Evolutionary conservation across 257 asterid genomes (phyloP).

Genomic region (Solanum habrochaites): DNA sequence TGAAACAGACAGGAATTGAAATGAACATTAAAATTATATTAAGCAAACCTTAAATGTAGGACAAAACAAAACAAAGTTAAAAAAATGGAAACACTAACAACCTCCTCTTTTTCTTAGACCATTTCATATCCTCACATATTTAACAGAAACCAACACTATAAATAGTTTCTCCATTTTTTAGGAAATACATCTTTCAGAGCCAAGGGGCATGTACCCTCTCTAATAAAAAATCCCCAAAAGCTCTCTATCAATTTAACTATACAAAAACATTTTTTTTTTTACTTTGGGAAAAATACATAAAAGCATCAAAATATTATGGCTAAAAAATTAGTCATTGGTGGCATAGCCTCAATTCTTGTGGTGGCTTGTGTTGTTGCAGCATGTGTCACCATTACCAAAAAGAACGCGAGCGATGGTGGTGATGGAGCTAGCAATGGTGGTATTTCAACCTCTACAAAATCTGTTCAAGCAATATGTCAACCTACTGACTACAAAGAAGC

Average conservation of each 20-base stretch:
- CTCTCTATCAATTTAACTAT: not conserved
- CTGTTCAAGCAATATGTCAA: slow-evolving; percentile 35
- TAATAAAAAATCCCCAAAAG: not conserved
- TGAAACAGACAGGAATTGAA: not conserved
- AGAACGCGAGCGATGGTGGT: not conserved
- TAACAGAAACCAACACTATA: not conserved
- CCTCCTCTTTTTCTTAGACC: not conserved
- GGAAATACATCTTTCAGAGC: not conserved
- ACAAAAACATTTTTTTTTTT: not conserved
- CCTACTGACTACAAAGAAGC: slow-evolving; percentile 48
- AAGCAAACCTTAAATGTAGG: not conserved
- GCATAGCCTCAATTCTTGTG: slow-evolving; percentile 34
- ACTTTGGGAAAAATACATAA: not conserved
- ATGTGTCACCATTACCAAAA: not conserved
- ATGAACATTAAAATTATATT: not conserved
- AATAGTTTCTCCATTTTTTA: not conserved
- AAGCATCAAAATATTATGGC: not conserved
- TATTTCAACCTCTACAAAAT: slow-evolving; percentile 11
- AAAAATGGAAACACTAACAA: not conserved
- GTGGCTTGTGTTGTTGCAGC: slow-evolving; percentile 42
- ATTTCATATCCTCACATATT: not conserved
- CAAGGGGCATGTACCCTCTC: not conserved
- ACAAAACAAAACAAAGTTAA: not conserved
- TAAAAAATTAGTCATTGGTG: slow-evolving; percentile 21
- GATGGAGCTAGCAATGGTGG: not conserved